A percentile compares a stretch with the other conserved stretches of the same genome.
Evolutionary conservation across 495 filamentous ascomycete species (phyloP).

Genomic region (Cairneyella variabilis): DNA sequence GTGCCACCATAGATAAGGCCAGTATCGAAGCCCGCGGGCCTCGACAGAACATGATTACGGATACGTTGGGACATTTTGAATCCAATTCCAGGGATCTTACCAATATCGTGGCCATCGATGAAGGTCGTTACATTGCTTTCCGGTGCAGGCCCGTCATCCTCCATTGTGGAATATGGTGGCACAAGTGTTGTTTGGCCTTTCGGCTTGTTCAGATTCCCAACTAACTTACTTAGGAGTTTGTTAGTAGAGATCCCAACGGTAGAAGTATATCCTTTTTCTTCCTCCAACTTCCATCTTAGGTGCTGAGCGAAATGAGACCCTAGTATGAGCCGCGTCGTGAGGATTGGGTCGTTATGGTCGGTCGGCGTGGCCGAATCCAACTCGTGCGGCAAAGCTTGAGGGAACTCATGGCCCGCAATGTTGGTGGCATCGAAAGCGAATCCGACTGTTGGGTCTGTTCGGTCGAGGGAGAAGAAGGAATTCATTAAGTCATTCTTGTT

Average conservation of each 20-base stretch:
- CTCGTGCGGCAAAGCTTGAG: slow-evolving; percentile 9
- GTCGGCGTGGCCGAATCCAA: slow-evolving; percentile 5
- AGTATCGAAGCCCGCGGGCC: slow-evolving; percentile 34
- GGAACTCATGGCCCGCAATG: slow-evolving; percentile 53
- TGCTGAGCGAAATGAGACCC: slow-evolving; percentile 73
- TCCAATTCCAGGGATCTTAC: slow-evolving; percentile 83
- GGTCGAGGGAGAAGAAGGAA: slow-evolving; percentile 80
- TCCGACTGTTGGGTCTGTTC: slow-evolving; percentile 69
- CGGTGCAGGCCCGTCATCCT: slow-evolving; percentile 11
- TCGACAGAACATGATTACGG: slow-evolving; percentile 53
- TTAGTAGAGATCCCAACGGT: slow-evolving; percentile 86
- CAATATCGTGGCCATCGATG: slow-evolving; percentile 71
- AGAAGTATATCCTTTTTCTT: slow-evolving; percentile 77
- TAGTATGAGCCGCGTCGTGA: slow-evolving; percentile 55
- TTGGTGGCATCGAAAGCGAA: slow-evolving; percentile 71
- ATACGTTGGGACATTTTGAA: slow-evolving; percentile 71
- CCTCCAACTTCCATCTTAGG: slow-evolving; percentile 66
- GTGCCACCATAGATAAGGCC: slow-evolving; percentile 40
- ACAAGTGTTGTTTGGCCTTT: slow-evolving; percentile 80
- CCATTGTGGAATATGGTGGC: slow-evolving; percentile 47
- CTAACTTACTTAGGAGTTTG: slow-evolving; percentile 81
- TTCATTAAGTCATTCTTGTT: slow-evolving; percentile 59
- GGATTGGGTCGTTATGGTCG: slow-evolving; percentile 15
- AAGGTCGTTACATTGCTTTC: slow-evolving; percentile 59
- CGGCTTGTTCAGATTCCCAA: slow-evolving; percentile 81